phyloP scores from a whole-genome alignment of 345 rosid species.

The Eucalyptus cloeziana region DNA sequence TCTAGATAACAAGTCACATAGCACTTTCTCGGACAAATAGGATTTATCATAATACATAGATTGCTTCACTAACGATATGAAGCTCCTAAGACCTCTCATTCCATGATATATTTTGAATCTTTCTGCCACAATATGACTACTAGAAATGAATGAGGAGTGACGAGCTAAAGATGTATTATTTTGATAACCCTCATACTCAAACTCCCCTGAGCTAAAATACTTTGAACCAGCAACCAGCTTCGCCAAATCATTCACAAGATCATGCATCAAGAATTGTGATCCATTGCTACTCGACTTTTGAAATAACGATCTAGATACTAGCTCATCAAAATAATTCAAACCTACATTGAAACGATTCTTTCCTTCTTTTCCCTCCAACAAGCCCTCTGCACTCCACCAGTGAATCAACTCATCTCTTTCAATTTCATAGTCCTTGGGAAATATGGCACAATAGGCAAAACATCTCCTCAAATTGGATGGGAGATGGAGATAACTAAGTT shows the following conservation, averaged over 20 bases:
- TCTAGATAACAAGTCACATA: rapidly evolving
- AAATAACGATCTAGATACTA: not conserved
- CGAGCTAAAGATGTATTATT: not conserved
- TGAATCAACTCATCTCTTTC: rapidly evolving
- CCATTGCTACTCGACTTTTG: rapidly evolving
- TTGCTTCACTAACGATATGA: rapidly evolving
- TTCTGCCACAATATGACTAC: rapidly evolving
- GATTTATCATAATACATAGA: no score
- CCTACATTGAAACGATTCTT: not conserved
- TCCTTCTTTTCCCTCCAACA: not conserved
- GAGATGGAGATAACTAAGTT: not conserved
- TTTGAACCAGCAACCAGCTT: rapidly evolving
- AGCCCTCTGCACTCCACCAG: not conserved
- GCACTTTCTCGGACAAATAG: rapidly evolving
- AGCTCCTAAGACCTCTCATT: not conserved
- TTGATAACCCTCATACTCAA: rapidly evolving
- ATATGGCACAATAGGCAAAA: not conserved
- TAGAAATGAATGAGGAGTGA: rapidly evolving
- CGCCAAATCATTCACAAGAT: not conserved
- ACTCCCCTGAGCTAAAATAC: rapidly evolving
- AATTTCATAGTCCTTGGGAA: not conserved
- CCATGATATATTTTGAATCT: rapidly evolving
- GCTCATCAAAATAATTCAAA: not conserved
- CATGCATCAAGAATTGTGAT: not conserved
- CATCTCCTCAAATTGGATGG: rapidly evolving